Base-by-base conservation (phyloP, 208 protist genomes). In the Herpetomonas samuelpessoai region DNA sequence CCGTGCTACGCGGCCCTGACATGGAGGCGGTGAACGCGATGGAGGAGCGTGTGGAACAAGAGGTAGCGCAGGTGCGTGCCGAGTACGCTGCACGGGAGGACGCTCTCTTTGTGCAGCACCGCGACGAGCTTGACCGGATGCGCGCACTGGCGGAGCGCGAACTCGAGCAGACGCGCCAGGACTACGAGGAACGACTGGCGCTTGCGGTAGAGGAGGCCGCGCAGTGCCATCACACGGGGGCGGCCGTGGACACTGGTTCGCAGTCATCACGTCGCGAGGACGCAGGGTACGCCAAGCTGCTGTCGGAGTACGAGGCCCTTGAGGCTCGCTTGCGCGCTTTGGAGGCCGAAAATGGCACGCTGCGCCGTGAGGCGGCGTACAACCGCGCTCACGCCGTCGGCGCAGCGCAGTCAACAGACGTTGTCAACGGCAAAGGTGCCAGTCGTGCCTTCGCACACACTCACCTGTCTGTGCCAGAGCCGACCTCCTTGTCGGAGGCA, bases 101-200 rank as follows among this genome's bases (percentile, higher is more conserved):
- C 21, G 57, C 65, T 14, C 69, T 92, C 0, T 76, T 87, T 31
- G 45, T 78, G 7, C 78, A 87, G 46, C 83, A 92, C 68, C 68
- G 67, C 27, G 77, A 86, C 28, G 88, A 92, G 52, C 59, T 92
- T 16, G 70, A 89, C 55, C 63, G 76, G 0, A 72, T 91, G 25
- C 55, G 71, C 9, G 65, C 70, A 3, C 38, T 45, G 12, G 74
- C 91, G 26, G 85, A 90, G 64, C 50, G 62, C 6, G 82, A 87
- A 19, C 16, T 92, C 31, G 53, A 65, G 0, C 68, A 72, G 48
- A 16, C 86, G 27, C 73, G 74, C 30, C 63, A 59, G 0, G 81
- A 91, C 28, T 68, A 61, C 29, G 60, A 83, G 25, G 65, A 81
- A 28, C 39, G 48, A 0, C 45, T 79, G 3, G 46, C 57, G 22